Conservation (phyloP, 2,329 filamentous ascomycete genomes). For the Talaromyces sp. region DNA sequence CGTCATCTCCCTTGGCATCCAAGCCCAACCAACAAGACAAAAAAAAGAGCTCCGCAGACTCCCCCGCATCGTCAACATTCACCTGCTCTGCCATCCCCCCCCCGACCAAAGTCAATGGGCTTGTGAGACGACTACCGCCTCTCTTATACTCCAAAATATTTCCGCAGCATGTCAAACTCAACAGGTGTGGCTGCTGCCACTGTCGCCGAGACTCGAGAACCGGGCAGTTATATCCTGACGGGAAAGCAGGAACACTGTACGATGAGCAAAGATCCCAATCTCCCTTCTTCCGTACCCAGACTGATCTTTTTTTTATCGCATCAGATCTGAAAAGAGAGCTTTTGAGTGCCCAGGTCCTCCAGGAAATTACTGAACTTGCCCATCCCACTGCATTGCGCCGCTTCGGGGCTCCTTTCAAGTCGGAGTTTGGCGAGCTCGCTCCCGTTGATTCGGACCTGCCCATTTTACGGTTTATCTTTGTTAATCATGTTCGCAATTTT, state of each 20-base stretch:
- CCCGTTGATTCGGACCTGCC: conserved; percentile 92
- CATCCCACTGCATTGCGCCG: conserved; percentile 90
- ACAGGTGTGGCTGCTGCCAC: not conserved
- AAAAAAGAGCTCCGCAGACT: not conserved
- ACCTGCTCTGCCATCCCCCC: not conserved
- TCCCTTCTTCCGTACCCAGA: not conserved
- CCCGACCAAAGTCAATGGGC: not conserved
- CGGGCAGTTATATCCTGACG: conserved; percentile 58
- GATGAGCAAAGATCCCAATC: conserved; percentile 23
- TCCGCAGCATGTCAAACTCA: conserved; percentile 3
- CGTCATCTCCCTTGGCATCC: not conserved
- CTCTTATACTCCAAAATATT: not conserved
- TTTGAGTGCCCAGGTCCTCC: conserved; percentile 80
- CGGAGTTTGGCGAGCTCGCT: conserved; percentile 85
- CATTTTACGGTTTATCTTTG: conserved; percentile 92
- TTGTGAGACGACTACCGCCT: not conserved
- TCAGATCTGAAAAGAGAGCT: conserved; percentile 93
- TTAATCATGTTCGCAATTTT: conserved; percentile 95
- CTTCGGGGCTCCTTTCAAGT: conserved; percentile 93
- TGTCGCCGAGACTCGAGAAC: not conserved
- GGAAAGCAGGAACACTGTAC: conserved; percentile 97
- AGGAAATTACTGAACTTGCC: conserved; percentile 88
- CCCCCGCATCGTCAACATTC: not conserved
- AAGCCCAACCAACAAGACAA: not conserved
- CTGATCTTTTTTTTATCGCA: conserved; percentile 11